Base-by-base conservation (phyloP, 176 grass and related monocot species). In the Oryza officinalis region DNA sequence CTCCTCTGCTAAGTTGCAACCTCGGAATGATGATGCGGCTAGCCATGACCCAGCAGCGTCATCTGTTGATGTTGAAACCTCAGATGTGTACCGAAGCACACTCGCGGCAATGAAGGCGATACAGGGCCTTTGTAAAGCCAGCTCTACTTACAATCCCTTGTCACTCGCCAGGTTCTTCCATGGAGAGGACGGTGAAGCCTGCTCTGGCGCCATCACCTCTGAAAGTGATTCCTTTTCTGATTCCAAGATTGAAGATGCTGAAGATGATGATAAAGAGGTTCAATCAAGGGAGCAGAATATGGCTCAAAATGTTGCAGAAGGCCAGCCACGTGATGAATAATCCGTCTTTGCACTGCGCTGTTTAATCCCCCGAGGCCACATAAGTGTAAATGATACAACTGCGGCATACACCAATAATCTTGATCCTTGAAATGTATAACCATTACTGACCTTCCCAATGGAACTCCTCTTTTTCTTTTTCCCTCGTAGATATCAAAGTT, bases 101-200 rank as follows among this genome's bases (percentile, higher is more conserved):
- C 77, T 96, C 0, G 93, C 93, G 15, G 96, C 96, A 59, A 91
- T 98, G 89, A 92, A 89, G 87, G 89, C 91, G 30, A 93, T 98
- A 80, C 89, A 98, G 82, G 91, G 85, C 41, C 93, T 98, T 25
- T 81, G 89, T 25, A 95, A 57, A 81, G 93, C 93, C 30, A 98
- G 96, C 83, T 99, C 96, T 63, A 99, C 96, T 32, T 91, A 90
- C 76, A 99, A 90, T 17, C 93, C 93, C 28, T 65, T 96, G 26
- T 99, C 96, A 70, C 44, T 99, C 1, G 86, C 93, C 31, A 92
- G 86, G 74, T 95, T 99, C 80, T 99, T 99, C 80, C 71, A 92
- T 86, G 85, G 89, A 40, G 78, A 91, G 72, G 91, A 88, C 10
- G 93, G 88, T 4, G 93, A 95, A 60, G 63, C 90, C 44, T 92